Conservation (phyloP, 257 asterid species). For the Fraxinus americana region DNA sequence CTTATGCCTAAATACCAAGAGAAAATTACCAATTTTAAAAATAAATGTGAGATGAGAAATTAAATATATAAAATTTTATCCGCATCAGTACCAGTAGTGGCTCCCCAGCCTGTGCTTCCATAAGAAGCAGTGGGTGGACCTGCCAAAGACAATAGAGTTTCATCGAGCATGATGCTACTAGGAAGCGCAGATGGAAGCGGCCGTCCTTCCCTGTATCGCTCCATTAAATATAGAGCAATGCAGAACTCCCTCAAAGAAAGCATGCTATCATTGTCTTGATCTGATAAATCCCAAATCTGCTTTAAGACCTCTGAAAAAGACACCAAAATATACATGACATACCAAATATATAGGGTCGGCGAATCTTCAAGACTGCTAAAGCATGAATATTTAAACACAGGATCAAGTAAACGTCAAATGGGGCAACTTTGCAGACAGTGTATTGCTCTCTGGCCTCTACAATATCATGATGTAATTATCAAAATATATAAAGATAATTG, state of each 20-base stretch:
- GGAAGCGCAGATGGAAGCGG: slow-evolving; percentile 78
- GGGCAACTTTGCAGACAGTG: not conserved
- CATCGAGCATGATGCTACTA: slow-evolving; percentile 83
- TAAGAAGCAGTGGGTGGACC: slow-evolving; percentile 78
- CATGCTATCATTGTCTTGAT: slow-evolving; percentile 96
- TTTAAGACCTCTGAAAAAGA: slow-evolving; percentile 78
- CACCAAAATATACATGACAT: slow-evolving; percentile 27
- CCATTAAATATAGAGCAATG: slow-evolving; percentile 87
- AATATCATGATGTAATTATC: not conserved
- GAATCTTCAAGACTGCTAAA: not conserved
- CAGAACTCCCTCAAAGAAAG: slow-evolving; percentile 95
- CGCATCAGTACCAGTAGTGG: slow-evolving; percentile 58
- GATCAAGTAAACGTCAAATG: not conserved
- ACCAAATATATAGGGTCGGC: slow-evolving; percentile 10
- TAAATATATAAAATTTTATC: slow-evolving; percentile 22
- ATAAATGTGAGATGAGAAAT: slow-evolving; percentile 16
- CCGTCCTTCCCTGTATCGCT: slow-evolving; percentile 85
- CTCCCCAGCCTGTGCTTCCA: slow-evolving; percentile 68
- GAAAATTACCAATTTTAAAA: slow-evolving; percentile 16
- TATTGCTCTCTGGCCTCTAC: not conserved
- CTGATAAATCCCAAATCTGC: slow-evolving; percentile 98
- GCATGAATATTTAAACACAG: not conserved
- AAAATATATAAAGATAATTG: not conserved
- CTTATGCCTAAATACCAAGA: slow-evolving; percentile 55
- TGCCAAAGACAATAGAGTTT: slow-evolving; percentile 66